Evolutionary conservation across 148 eudicot genomes (phyloP), one percentile per base, ranked within the genome.

Genomic region (Rhododendron kiyosumense): DNA sequence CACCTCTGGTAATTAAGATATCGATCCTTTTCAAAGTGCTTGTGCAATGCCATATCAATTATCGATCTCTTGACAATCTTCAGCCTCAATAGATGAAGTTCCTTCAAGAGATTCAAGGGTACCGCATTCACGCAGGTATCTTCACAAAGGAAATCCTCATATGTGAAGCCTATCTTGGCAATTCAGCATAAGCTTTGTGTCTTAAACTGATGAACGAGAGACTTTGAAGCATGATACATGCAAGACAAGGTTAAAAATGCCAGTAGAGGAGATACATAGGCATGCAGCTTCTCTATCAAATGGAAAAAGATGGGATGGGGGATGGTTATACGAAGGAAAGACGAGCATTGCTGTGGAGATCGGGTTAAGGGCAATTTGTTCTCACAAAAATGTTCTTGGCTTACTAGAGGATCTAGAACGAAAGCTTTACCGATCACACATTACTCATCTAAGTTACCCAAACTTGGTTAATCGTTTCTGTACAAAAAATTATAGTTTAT

Each of bases 131-230:
- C 7, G 45, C 7, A 4, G 98, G 99, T 87, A 96, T 91, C 91
- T 94, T 95, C 78, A 96, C 95, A 90, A 95, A 94, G 48, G 99
- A 91, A 73, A 92, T 90, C 90, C 98, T 93, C 83, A 96, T 85
- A 87, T 95, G 98, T 79, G 99, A 96, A 74, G 99, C 98, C 77
- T 92, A 94, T 81, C 92, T 92, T 49, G 96, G 97, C 85, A 88
- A 87, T 90, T 90, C 89, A 81, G 85, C 78, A 89, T 87, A 93
- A 91, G 99, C 91, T 88, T 96, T 89, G 88, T 95, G 83, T 84
- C 87, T 76, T 87, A 96, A n/a, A 85, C 77, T 87, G 81, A 95
- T 91, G 38, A 88, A 95, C 90, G 85, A 95, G 92, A 85, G 89
- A 89, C 84, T 91, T 92, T 5, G 89, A 96, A 89, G 91, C 96